A percentile compares a stretch with the other conserved stretches of the same genome.
Evolutionary conservation across 768 basidiomycete genomes (phyloP).

Genomic region (Boletus eberwhitei): DNA sequence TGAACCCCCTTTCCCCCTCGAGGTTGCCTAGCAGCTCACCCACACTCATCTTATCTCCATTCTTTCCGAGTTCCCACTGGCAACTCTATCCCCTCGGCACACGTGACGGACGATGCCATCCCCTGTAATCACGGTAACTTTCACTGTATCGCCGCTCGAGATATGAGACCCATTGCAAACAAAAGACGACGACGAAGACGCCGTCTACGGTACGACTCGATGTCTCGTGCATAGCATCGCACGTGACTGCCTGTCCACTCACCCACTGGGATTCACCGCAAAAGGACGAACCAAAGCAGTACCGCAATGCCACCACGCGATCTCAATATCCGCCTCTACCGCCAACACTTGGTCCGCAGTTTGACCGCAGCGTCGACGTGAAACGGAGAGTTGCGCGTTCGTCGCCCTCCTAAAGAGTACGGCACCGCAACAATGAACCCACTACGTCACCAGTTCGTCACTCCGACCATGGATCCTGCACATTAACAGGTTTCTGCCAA

Average conservation of each 20-base stretch:
- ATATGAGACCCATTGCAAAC: not conserved
- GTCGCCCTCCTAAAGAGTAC: not conserved
- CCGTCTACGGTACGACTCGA: not conserved
- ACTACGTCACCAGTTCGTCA: not conserved
- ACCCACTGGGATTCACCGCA: not conserved
- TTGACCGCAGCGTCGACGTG: not conserved
- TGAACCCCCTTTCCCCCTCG: no score
- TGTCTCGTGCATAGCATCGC: no score
- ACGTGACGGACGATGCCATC: not conserved
- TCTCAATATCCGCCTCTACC: not conserved
- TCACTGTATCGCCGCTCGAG: conserved; percentile 3
- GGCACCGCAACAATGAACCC: not conserved
- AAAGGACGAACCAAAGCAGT: not conserved
- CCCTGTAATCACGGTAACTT: not conserved
- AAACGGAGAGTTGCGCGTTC: not conserved
- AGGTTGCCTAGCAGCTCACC: no score
- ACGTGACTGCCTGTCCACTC: not conserved
- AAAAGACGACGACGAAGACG: not conserved
- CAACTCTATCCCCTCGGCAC: conserved; percentile 13
- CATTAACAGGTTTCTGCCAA: not conserved
- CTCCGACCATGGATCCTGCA: not conserved
- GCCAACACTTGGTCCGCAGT: not conserved
- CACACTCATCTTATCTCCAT: conserved; percentile 4
- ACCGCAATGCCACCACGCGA: not conserved
- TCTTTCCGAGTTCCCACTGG: not conserved